phyloP scores from a whole-genome alignment of 495 filamentous ascomycete genomes.

The Aspergillus asperescens region DNA sequence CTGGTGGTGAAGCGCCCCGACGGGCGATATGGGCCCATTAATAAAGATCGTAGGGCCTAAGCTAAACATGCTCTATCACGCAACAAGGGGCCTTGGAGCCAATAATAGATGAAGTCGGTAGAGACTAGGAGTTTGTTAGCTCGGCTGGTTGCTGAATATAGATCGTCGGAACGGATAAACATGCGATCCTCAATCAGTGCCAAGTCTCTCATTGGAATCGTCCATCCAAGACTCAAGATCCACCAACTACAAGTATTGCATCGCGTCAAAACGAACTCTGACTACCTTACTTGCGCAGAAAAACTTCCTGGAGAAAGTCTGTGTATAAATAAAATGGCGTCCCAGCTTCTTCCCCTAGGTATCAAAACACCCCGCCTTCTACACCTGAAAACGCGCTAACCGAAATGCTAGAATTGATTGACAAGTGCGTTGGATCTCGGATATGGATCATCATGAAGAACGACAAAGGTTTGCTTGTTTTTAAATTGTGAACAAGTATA shows the following conservation, averaged over 20 bases:
- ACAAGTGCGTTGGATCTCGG: conserved; percentile 94
- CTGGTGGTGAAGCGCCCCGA: neutral
- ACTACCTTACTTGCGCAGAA: neutral
- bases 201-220: conserved; percentile 7
- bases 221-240: conserved; percentile 3
- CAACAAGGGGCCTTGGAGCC: neutral
- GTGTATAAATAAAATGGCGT: conserved; percentile 55
- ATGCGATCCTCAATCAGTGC: neutral
- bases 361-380: conserved; percentile 10
- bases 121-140: neutral
- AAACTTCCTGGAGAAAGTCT: neutral
- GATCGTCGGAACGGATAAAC: conserved; percentile 7
- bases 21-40: neutral
- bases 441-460: conserved; percentile 99
- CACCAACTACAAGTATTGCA: neutral
- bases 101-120: neutral
- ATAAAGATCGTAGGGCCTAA: neutral
- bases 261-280: neutral
- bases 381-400: conserved; percentile 18
- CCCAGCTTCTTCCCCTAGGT: conserved; percentile 77
- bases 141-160: neutral
- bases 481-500: neutral
- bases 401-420: conserved; percentile 73
- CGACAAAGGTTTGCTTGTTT: conserved; percentile 67
- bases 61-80: neutral